Evolutionary conservation across 2,329 filamentous ascomycete species (phyloP), one percentile per base, ranked within the genome.

Genomic region (Fusarium kyushuense): DNA sequence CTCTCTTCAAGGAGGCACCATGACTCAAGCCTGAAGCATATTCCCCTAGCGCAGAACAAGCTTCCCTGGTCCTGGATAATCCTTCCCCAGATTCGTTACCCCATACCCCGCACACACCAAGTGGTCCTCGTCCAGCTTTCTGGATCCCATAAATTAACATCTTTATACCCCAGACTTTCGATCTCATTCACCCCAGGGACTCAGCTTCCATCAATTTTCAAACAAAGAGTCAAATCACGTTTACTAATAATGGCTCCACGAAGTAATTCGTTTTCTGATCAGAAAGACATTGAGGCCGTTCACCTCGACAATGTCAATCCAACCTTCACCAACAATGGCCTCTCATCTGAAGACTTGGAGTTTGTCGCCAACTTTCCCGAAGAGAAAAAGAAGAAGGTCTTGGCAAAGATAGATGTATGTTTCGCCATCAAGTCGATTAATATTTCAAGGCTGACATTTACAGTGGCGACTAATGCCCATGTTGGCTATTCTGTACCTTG

Each of bases 361-460:
- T 71, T 71, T 55, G 65, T 71, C 1, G 52, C 56, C 6, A 69
- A 67, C 7, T 71, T 71, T 25, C 49, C 69, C 0, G 69, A 71
- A 2, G 69, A 71, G 2, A 69, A 67, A 38, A 66, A 54, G 32
- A 71, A 71, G 65, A 71, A 69, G 25, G 56, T 69, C 11, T 41
- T 71, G 48, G 35, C 65, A 6, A 71, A 71, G 40, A 58, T 71
- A 2, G 69, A 71, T 43, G 69, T 71, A 54, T 8, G 47, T 21
- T 23, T 4, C 7, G 3, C 0, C 1, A 9, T 23, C 2, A 7
- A 12, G 3, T 1, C 2, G 3, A 3, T 21, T 30, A 6, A 2
- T 6, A 2, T 23, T 6, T 0, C 2, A 1, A 16, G 30, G 30
- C 45, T 52, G 0, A 49, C 47, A 19, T 2, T 17, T 8, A 6